phyloP scores from a whole-genome alignment of 352 stramenopile species.

The Phytophthora capsici region DNA sequence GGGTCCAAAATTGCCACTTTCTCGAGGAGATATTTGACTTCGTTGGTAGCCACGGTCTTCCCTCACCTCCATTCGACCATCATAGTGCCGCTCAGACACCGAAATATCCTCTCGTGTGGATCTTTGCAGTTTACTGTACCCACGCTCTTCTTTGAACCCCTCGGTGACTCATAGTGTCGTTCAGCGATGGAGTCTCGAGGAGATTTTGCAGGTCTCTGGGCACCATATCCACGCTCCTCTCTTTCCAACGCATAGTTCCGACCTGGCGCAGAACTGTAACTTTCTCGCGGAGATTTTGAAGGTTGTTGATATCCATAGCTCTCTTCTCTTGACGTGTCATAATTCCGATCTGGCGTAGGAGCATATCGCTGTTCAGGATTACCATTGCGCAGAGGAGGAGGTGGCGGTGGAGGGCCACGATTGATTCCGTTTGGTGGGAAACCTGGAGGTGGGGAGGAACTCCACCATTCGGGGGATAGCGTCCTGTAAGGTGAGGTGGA shows the following conservation, averaged over 20 bases:
- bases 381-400: slow-evolving; percentile 19
- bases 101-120: background rate
- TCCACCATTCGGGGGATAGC: slow-evolving; percentile 19
- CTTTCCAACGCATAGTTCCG: slow-evolving; percentile 21
- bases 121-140: slow-evolving; percentile 21
- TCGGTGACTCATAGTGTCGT: slow-evolving; percentile 12
- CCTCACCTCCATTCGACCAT: slow-evolving; percentile 16
- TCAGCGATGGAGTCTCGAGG: slow-evolving; percentile 14
- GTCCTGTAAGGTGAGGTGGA: slow-evolving; percentile 23
- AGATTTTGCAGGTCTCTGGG: slow-evolving; percentile 11
- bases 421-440: slow-evolving; percentile 33
- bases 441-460: slow-evolving; percentile 27
- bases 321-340: slow-evolving; percentile 25
- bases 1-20: background rate
- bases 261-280: background rate
- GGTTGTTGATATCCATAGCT: slow-evolving; percentile 16
- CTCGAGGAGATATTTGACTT: slow-evolving; percentile 10
- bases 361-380: slow-evolving; percentile 20
- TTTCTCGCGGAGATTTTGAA: slow-evolving; percentile 16
- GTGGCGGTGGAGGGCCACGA: slow-evolving; percentile 13
- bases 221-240: slow-evolving; percentile 34
- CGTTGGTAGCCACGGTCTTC: slow-evolving; percentile 20
- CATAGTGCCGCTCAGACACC: slow-evolving; percentile 13
- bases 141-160: slow-evolving; percentile 31
- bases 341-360: slow-evolving; percentile 12